Evolutionary conservation across 257 asterid genomes (phyloP).

Genomic region (Solanum ahanhuiri): DNA sequence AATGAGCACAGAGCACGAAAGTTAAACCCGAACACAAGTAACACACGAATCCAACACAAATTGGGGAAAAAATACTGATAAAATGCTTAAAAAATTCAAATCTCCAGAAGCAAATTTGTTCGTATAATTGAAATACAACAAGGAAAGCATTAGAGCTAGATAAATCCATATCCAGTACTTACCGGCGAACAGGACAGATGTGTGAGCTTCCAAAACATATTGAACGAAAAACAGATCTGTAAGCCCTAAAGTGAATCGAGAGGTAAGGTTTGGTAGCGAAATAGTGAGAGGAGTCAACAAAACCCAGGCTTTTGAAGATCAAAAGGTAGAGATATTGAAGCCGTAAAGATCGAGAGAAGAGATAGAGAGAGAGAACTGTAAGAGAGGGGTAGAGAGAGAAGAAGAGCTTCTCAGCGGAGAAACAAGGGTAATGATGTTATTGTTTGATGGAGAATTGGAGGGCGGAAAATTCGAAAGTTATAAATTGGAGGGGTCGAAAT

Average conservation of each 20-base stretch:
- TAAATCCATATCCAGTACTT: constrained; percentile 22
- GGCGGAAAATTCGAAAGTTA: constrained; percentile 5
- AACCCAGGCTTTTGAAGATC: constrained; percentile 30
- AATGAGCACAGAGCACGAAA: not conserved
- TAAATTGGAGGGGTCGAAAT: constrained; percentile 5
- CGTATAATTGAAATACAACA: not conserved
- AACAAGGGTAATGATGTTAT: not conserved
- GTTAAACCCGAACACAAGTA: not conserved
- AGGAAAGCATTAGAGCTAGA: not conserved
- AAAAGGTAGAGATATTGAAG: constrained; percentile 9
- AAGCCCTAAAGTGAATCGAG: constrained; percentile 24
- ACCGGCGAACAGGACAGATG: constrained; percentile 89
- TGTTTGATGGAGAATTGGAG: not conserved
- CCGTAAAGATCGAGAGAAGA: constrained; percentile 23
- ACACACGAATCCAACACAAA: not conserved
- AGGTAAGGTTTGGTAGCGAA: constrained; percentile 4
- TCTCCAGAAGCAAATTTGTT: not conserved
- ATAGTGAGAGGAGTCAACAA: constrained; percentile 4
- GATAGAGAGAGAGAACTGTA: not conserved
- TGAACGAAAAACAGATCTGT: constrained; percentile 37
- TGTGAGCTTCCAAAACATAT: constrained; percentile 95
- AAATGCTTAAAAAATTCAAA: not conserved
- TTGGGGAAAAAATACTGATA: not conserved
- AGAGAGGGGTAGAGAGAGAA: not conserved
- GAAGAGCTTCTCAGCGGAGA: not conserved